A percentile compares a stretch with the other conserved stretches of the same genome.
Conservation (phyloP, 192 early-diverging fungal genomes). For the Backusella mclennaniae region DNA sequence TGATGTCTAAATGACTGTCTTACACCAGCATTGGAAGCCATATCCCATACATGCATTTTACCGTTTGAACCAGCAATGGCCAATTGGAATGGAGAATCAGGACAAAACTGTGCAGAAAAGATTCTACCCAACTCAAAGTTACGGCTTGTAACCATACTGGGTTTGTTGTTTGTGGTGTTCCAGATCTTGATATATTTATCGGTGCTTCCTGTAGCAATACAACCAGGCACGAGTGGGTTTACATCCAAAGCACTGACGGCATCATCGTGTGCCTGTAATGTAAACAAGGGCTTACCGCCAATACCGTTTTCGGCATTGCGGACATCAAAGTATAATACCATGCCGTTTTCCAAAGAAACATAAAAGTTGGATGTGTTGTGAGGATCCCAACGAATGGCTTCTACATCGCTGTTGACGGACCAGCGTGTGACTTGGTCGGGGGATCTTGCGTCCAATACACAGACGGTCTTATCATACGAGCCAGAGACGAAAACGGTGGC, state of each 20-base stretch:
- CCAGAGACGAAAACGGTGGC: slow-evolving; percentile 87
- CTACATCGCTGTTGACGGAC: slow-evolving; percentile 82
- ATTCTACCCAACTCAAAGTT: slow-evolving; percentile 83
- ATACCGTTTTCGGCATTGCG: slow-evolving; percentile 43
- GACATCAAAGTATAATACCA: slow-evolving; percentile 88
- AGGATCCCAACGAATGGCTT: slow-evolving; percentile 90
- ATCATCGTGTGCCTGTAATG: slow-evolving; percentile 91
- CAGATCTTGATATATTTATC: slow-evolving; percentile 95
- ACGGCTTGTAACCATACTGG: slow-evolving; percentile 83
- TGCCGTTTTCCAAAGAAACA: slow-evolving; percentile 88
- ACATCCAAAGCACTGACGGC: slow-evolving; percentile 88
- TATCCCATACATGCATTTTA: slow-evolving; percentile 91
- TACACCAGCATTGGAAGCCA: slow-evolving; percentile 85
- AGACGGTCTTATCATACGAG: slow-evolving; percentile 86
- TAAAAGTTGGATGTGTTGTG: slow-evolving; percentile 76
- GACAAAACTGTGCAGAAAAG: slow-evolving; percentile 85
- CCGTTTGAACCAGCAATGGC: slow-evolving; percentile 89
- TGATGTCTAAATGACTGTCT: slow-evolving; percentile 56
- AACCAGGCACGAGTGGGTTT: slow-evolving; percentile 71
- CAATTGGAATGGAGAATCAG: slow-evolving; percentile 88
- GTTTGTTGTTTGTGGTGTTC: slow-evolving; percentile 73
- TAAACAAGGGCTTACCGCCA: slow-evolving; percentile 67
- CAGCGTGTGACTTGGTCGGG: slow-evolving; percentile 70
- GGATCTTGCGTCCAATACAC: slow-evolving; percentile 90
- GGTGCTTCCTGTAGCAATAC: slow-evolving; percentile 87